Evolutionary conservation across 192 early-diverging fungal genomes (phyloP).

Genomic region (Coemansia sp.): DNA sequence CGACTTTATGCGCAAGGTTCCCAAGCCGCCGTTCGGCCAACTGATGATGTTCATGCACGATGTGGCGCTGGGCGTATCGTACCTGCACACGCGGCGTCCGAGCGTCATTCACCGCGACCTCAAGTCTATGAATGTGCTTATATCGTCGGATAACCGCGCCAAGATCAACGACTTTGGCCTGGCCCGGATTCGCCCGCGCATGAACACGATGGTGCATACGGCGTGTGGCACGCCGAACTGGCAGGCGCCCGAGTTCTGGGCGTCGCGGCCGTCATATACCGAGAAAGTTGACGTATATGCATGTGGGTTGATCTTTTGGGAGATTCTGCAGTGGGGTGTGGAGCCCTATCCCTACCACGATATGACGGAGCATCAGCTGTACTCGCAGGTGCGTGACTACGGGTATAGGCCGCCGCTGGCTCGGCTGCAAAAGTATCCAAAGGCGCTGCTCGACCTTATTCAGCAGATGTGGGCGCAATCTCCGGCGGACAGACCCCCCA

Average conservation of each 20-base stretch:
- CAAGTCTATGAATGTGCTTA: conserved; percentile 77
- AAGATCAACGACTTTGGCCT: conserved; percentile 85
- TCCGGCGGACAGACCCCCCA: conserved; percentile 61
- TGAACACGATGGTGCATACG: conserved; percentile 70
- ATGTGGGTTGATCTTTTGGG: conserved; percentile 76
- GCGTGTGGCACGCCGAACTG: conserved; percentile 80
- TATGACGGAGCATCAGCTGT: conserved; percentile 63
- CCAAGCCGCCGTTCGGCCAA: conserved; percentile 63
- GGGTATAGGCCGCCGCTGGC: conserved; percentile 60
- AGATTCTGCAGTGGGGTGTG: conserved; percentile 73
- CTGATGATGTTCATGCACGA: conserved; percentile 78
- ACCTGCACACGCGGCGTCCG: conserved; percentile 70
- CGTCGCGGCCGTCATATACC: conserved; percentile 65
- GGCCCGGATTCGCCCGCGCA: conserved; percentile 69
- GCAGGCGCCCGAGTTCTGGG: conserved; percentile 81
- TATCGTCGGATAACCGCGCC: conserved; percentile 60
- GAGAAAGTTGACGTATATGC: conserved; percentile 76
- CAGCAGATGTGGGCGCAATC: conserved; percentile 75
- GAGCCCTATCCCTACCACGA: conserved; percentile 71
- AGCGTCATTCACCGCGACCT: conserved; percentile 75
- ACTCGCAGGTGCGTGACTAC: conserved; percentile 62
- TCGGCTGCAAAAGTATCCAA: conserved; percentile 60
- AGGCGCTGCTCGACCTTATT: conserved; percentile 60
- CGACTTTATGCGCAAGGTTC: conserved; percentile 67
- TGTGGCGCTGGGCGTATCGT: conserved; percentile 69